These are phyloP conservation scores for Colletotrichum magnum DNA, from an alignment of 2,329 filamentous ascomycete genomes.

Conservation along the genomic window DNA sequence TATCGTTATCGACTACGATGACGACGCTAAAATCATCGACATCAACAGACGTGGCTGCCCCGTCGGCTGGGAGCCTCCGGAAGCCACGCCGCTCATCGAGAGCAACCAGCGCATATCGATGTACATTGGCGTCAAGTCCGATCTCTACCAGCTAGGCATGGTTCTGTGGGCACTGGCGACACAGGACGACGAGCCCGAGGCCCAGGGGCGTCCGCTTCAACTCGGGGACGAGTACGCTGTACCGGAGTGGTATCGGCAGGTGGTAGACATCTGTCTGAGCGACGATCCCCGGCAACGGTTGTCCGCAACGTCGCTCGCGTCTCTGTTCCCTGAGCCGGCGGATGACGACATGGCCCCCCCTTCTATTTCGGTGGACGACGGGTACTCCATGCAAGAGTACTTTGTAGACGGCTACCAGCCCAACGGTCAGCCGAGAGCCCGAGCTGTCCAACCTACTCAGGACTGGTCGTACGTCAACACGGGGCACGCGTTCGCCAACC, in stretches of 20 bases:
- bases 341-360: conserved; percentile 43
- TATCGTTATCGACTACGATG: conserved; percentile 88
- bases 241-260: conserved; percentile 82
- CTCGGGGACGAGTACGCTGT: conserved; percentile 72
- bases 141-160: conserved; percentile 97
- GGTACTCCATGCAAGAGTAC: conserved; percentile 56
- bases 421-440: conserved; percentile 53
- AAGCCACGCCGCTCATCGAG: conserved; percentile 87
- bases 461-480: conserved; percentile 59
- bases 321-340: conserved; percentile 70
- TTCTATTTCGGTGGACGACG: conserved; percentile 58
- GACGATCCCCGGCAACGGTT: conserved; percentile 79
- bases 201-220: conserved; percentile 78
- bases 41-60: conserved; percentile 98
- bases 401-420: conserved; percentile 52
- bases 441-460: conserved; percentile 56
- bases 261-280: conserved; percentile 84
- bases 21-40: conserved; percentile 96
- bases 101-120: conserved; percentile 92
- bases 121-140: conserved; percentile 98
- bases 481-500: conserved; percentile 54
- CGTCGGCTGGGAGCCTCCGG: conserved; percentile 96
- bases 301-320: conserved; percentile 80
- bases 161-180: conserved; percentile 93
- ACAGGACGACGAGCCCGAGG: conserved; percentile 91